Evolutionary conservation across 2,329 filamentous ascomycete species (phyloP).

Genomic region (Cercospora beticola): DNA sequence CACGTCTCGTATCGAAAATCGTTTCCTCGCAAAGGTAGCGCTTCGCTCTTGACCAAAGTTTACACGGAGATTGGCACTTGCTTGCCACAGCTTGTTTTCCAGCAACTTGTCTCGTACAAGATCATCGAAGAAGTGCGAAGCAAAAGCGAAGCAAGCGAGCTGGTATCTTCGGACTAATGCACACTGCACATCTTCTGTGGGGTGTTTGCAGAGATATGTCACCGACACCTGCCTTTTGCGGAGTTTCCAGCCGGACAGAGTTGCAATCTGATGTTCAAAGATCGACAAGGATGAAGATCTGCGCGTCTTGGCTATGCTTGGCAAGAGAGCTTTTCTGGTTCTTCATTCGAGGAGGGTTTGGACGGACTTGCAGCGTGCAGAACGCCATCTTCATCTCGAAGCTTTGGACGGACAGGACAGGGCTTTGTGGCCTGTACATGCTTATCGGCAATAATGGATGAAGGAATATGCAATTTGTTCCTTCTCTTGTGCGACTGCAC

Average conservation of each 20-base stretch:
- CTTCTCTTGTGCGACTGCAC: conserved; percentile 2
- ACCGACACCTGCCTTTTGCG: conserved; percentile 16
- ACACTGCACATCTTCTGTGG: not conserved
- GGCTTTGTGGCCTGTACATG: not conserved
- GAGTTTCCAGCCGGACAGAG: conserved; percentile 11
- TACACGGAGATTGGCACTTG: not conserved
- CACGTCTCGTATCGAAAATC: not conserved
- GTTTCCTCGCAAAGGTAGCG: not conserved
- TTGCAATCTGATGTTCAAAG: conserved; percentile 15
- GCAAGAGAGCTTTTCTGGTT: not conserved
- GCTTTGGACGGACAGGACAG: not conserved
- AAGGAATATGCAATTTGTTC: not conserved
- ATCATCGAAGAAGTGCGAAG: not conserved
- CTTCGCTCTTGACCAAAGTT: not conserved
- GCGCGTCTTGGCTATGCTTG: not conserved
- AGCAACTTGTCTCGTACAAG: not conserved
- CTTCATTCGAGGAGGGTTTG: conserved; percentile 5
- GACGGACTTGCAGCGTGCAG: not conserved
- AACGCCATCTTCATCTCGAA: not conserved
- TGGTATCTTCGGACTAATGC: conserved; percentile 2
- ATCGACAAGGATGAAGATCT: conserved; percentile 9
- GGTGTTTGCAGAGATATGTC: not conserved
- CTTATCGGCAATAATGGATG: not conserved
- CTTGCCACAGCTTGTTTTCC: not conserved
- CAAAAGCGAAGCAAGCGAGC: not conserved